These are phyloP conservation scores for Onygenales sp. DNA, from an alignment of 2,329 filamentous ascomycete genomes.

Conservation along the genomic window DNA sequence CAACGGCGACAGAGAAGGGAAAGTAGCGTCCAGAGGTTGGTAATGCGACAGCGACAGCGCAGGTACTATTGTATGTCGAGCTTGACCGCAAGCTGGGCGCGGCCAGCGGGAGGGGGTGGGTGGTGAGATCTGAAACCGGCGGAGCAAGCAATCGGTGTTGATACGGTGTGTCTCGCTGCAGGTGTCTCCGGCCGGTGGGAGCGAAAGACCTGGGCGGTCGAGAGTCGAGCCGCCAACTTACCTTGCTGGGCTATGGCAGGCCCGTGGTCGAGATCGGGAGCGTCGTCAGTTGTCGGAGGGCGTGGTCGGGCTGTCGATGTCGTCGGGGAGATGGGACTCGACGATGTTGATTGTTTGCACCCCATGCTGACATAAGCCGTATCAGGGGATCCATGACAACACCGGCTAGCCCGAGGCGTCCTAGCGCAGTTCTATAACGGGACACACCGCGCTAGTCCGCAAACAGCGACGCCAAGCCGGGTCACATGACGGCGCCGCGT, in stretches of 20 bases:
- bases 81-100: not conserved
- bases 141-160: not conserved
- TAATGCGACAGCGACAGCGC: not conserved
- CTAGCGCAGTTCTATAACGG: not conserved
- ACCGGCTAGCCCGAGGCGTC: not conserved
- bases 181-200: not conserved
- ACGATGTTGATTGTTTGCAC: slow-evolving; percentile 2
- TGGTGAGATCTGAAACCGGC: not conserved
- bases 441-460: not conserved
- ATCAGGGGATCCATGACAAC: slow-evolving; percentile 5
- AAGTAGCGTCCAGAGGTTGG: not conserved
- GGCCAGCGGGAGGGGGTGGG: not conserved
- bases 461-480: not conserved
- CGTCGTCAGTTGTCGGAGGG: not conserved
- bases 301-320: not conserved
- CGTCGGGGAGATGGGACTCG: not conserved
- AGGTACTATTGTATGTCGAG: not conserved
- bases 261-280: not conserved
- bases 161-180: not conserved
- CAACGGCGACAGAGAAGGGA: not conserved
- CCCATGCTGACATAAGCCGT: slow-evolving; percentile 2
- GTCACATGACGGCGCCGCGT: not conserved
- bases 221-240: not conserved
- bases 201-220: not conserved
- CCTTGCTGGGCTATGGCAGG: not conserved